These are phyloP conservation scores for Diaporthe sp. DNA, from an alignment of 2,329 filamentous ascomycete species.

Conservation along the genomic window DNA sequence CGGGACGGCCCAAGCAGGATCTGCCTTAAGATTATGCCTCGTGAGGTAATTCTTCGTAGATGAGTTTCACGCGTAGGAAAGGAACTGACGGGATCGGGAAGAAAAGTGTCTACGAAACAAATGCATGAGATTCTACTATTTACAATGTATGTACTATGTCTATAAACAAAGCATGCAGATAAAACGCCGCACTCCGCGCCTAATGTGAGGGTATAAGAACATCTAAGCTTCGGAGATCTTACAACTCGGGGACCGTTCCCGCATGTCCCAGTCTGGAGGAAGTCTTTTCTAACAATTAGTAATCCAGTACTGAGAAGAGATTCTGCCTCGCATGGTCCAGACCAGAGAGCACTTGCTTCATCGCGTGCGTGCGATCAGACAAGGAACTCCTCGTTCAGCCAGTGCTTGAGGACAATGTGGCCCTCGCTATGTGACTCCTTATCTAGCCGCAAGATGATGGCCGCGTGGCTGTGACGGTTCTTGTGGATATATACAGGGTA, in stretches of 20 bases:
- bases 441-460: slow-evolving; percentile 84
- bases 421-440: slow-evolving; percentile 81
- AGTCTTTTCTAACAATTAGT: not conserved
- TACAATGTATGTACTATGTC: slow-evolving; percentile 3
- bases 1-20: slow-evolving; percentile 1
- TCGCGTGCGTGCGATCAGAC: slow-evolving; percentile 52
- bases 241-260: not conserved
- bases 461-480: slow-evolving; percentile 85
- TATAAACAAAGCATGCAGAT: not conserved
- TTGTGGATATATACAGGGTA: slow-evolving; percentile 82
- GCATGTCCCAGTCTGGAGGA: not conserved
- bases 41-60: not conserved
- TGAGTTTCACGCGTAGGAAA: not conserved
- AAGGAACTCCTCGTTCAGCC: slow-evolving; percentile 81
- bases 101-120: not conserved
- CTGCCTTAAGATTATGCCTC: not conserved
- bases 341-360: not conserved
- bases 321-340: not conserved
- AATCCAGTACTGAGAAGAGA: not conserved
- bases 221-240: slow-evolving; percentile 21
- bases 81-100: not conserved
- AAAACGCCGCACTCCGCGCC: slow-evolving; percentile 27
- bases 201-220: slow-evolving; percentile 19
- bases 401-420: slow-evolving; percentile 82
- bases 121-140: not conserved